phyloP scores from a whole-genome alignment of 495 filamentous ascomycete genomes.

The Annulohypoxylon nitens region DNA sequence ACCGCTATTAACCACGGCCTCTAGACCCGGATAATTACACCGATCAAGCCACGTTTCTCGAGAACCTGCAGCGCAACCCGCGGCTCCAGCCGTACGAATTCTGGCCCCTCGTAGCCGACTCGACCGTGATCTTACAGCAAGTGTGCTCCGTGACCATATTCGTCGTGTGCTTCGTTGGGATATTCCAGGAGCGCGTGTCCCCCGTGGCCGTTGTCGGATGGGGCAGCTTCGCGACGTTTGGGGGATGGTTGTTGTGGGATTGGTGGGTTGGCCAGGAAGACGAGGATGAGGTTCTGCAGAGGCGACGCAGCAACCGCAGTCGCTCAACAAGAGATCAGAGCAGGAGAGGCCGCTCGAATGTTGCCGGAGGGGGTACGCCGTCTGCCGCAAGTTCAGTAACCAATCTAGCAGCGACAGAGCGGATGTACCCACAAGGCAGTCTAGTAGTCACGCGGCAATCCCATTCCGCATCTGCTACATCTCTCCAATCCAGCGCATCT shows the following conservation, averaged over 20 bases:
- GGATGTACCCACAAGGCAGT: constrained; percentile 44
- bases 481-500: constrained; percentile 53
- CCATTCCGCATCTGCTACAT: constrained; percentile 53
- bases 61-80: constrained; percentile 95
- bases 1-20: constrained; percentile 13
- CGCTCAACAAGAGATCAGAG: constrained; percentile 44
- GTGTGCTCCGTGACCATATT: constrained; percentile 95
- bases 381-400: constrained; percentile 59
- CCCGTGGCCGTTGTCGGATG: constrained; percentile 88
- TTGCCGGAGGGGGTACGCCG: constrained; percentile 28
- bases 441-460: constrained; percentile 37
- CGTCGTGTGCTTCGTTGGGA: constrained; percentile 91
- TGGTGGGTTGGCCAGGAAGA: constrained; percentile 78
- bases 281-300: constrained; percentile 53
- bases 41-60: constrained; percentile 94
- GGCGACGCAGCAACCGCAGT: constrained; percentile 49
- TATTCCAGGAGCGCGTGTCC: constrained; percentile 84
- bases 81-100: constrained; percentile 96
- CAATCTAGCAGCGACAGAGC: constrained; percentile 51
- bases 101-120: constrained; percentile 95
- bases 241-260: constrained; percentile 94
- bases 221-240: constrained; percentile 82
- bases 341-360: constrained; percentile 46
- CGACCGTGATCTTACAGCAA: constrained; percentile 96
- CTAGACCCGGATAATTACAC: constrained; percentile 98